These are phyloP conservation scores for Alternaria consortialis DNA, from an alignment of 2,329 filamentous ascomycete genomes.

Conservation along the genomic window DNA sequence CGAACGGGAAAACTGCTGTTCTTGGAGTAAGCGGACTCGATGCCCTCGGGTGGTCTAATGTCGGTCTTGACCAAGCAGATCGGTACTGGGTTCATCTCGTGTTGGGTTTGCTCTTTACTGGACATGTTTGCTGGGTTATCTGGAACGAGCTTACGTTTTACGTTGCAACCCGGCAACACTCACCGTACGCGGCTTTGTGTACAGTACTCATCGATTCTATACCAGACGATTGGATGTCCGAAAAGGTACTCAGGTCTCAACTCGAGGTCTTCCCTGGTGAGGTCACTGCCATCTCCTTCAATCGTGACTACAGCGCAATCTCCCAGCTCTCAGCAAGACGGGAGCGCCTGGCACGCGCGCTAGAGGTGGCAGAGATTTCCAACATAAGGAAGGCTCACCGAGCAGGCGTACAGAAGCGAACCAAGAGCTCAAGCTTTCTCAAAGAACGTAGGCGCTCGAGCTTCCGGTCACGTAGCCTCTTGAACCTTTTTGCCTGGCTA, in stretches of 20 bases:
- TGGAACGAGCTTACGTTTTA: slow-evolving; percentile 21
- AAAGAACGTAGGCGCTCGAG: background rate
- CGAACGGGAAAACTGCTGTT: slow-evolving; percentile 14
- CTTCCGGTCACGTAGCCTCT: background rate
- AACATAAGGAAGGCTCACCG: slow-evolving; percentile 7
- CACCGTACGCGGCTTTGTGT: background rate
- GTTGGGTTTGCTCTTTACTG: slow-evolving; percentile 12
- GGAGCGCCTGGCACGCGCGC: slow-evolving; percentile 3
- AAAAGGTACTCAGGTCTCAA: slow-evolving; percentile 13
- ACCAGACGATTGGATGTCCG: slow-evolving; percentile 17
- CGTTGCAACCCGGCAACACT: slow-evolving; percentile 5
- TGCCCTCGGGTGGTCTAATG: slow-evolving; percentile 24
- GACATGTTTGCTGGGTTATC: slow-evolving; percentile 20
- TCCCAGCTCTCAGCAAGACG: background rate
- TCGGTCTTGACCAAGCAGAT: slow-evolving; percentile 20
- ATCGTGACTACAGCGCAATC: slow-evolving; percentile 15
- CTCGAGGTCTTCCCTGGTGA: slow-evolving; percentile 16
- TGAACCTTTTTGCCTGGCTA: background rate
- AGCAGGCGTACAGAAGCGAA: background rate
- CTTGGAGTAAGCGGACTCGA: slow-evolving; percentile 23
- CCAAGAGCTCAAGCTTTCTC: background rate
- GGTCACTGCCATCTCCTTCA: slow-evolving; percentile 16
- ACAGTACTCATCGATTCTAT: slow-evolving; percentile 25
- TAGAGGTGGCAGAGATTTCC: slow-evolving; percentile 12
- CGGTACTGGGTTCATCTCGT: slow-evolving; percentile 23